Percentiles rank a stretch among this genome's conserved stretches.
Evolutionary conservation across 2,329 filamentous ascomycete genomes (phyloP).

Genomic region (Ceratocystis albifundus): DNA sequence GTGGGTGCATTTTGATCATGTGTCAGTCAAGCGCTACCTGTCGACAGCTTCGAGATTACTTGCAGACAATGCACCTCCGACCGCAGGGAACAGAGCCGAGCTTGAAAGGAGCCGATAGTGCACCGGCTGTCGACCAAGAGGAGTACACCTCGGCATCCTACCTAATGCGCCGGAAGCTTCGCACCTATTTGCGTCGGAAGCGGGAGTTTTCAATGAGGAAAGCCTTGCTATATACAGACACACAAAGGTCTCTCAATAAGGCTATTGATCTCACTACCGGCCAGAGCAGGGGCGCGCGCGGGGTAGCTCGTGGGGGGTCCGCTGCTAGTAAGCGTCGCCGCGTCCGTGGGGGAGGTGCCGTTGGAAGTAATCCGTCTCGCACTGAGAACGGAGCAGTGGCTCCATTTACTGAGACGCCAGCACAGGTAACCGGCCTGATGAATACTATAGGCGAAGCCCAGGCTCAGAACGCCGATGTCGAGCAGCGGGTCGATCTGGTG

Average conservation of each 20-base stretch:
- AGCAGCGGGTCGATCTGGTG: conserved; percentile 63
- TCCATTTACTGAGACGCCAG: background rate
- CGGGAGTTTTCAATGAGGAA: conserved; percentile 77
- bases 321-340: conserved; percentile 69
- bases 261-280: conserved; percentile 39
- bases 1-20: conserved; percentile 91
- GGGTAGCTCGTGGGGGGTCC: background rate
- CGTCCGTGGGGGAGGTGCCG: conserved; percentile 63
- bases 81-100: conserved; percentile 38
- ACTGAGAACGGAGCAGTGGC: conserved; percentile 35
- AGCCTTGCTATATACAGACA: conserved; percentile 63
- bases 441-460: background rate
- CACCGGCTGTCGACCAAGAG: conserved; percentile 34
- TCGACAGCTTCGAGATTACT: conserved; percentile 76
- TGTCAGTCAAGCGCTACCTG: conserved; percentile 79
- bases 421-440: conserved; percentile 10
- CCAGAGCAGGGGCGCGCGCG: conserved; percentile 44
- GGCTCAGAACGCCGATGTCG: conserved; percentile 40
- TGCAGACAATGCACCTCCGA: conserved; percentile 78
- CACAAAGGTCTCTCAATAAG: conserved; percentile 62
- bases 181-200: conserved; percentile 85
- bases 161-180: conserved; percentile 81
- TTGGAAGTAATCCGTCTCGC: conserved; percentile 45
- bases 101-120: conserved; percentile 27
- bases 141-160: conserved; percentile 59